Conservation (phyloP, 129 eudicot genomes). For the Tagetes erecta region DNA sequence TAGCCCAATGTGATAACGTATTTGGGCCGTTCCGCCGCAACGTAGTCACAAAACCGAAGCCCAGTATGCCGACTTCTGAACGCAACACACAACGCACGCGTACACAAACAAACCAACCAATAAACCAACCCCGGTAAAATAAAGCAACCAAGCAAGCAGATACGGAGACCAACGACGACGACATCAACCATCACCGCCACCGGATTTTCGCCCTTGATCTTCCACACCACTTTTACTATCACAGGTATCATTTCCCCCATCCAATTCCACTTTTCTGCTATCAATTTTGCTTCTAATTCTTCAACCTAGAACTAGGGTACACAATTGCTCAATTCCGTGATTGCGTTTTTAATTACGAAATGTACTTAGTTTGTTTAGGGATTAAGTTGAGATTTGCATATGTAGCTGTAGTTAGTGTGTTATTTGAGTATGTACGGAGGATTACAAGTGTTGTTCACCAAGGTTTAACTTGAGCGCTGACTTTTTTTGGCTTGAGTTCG, state of each 20-base stretch:
- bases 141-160: constrained; percentile 21
- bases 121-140: constrained; percentile 21
- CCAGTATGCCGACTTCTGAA: constrained; percentile 35
- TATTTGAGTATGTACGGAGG: constrained; percentile 12
- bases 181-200: constrained; percentile 32
- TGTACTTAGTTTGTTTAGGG: constrained; percentile 4
- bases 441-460: background rate
- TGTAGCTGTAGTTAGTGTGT: constrained; percentile 2
- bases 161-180: constrained; percentile 26
- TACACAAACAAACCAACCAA: background rate
- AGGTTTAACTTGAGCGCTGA: constrained; percentile 14
- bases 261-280: constrained; percentile 24
- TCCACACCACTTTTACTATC: constrained; percentile 6
- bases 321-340: constrained; percentile 8
- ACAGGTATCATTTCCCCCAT: constrained; percentile 38
- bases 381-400: background rate
- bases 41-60: constrained; percentile 22
- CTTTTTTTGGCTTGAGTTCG: constrained; percentile 22
- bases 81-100: constrained; percentile 25
- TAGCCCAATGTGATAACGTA: constrained; percentile 26
- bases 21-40: constrained; percentile 28
- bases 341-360: constrained; percentile 16
- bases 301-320: constrained; percentile 29
- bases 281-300: constrained; percentile 3
- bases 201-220: constrained; percentile 18